These are phyloP conservation scores for Solanum gandarillasii DNA, from an alignment of 257 asterid species.

Conservation along the genomic window DNA sequence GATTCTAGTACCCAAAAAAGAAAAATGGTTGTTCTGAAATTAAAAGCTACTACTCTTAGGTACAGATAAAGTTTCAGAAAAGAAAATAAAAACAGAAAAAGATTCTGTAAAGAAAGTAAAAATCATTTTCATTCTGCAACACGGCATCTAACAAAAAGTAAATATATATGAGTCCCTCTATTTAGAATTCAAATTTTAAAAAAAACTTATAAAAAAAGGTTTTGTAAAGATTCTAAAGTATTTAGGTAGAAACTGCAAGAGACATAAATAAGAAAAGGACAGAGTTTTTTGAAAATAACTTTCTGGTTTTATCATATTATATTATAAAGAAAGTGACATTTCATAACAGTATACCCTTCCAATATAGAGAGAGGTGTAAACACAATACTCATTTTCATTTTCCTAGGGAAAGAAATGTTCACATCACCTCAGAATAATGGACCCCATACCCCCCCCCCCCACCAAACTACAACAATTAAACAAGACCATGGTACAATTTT, in stretches of 20 bases:
- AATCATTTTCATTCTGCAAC: conserved; percentile 32
- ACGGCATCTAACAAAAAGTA: conserved; percentile 13
- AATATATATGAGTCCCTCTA: background rate
- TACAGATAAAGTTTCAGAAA: background rate
- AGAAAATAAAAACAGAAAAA: background rate
- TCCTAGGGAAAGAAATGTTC: background rate
- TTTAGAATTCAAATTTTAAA: conserved; percentile 22
- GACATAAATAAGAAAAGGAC: conserved; percentile 9
- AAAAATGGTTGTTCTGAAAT: background rate
- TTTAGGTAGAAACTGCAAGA: background rate
- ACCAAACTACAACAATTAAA: background rate
- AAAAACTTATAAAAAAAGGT: background rate
- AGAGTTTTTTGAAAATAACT: conserved; percentile 13
- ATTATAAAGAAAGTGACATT: conserved; percentile 27
- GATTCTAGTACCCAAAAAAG: background rate
- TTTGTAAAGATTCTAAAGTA: background rate
- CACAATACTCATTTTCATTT: conserved; percentile 1
- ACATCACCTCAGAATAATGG: background rate
- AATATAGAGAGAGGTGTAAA: background rate
- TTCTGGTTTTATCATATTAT: background rate
- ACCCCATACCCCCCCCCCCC: background rate
- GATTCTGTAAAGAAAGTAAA: conserved; percentile 7
- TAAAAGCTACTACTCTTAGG: background rate
- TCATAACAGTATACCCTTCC: conserved; percentile 4
- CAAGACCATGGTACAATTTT: background rate